phyloP scores from a whole-genome alignment of 345 rosid genomes.

The Zanthoxylum bungeanum region DNA sequence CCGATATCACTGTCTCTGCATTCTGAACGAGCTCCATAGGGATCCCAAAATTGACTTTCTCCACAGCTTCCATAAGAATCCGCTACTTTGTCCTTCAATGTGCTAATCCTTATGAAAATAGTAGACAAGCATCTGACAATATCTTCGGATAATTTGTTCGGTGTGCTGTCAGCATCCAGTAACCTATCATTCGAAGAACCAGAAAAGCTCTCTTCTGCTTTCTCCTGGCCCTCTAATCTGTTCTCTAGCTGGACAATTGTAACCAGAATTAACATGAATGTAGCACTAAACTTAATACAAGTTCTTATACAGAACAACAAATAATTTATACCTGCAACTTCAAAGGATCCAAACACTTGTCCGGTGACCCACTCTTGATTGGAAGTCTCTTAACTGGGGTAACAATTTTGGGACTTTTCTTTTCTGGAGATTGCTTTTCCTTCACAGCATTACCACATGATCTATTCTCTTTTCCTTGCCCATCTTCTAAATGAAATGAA shows the following conservation, averaged over 20 bases:
- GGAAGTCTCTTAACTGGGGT: constrained; percentile 50
- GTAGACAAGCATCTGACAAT: constrained; percentile 52
- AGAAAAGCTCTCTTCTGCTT: constrained; percentile 48
- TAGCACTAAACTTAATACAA: neutral
- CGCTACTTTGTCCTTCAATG: constrained; percentile 43
- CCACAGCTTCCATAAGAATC: constrained; percentile 22
- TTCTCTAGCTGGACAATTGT: constrained; percentile 53
- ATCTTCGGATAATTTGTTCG: constrained; percentile 80
- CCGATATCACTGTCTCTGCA: constrained; percentile 49
- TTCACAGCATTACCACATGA: constrained; percentile 45
- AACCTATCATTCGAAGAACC: constrained; percentile 37
- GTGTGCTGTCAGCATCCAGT: constrained; percentile 36
- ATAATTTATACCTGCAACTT: constrained; percentile 33
- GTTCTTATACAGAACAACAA: neutral
- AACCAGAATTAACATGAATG: constrained; percentile 8
- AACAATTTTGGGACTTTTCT: constrained; percentile 38
- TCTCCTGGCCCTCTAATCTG: constrained; percentile 61
- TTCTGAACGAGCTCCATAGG: constrained; percentile 48
- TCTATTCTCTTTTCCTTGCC: constrained; percentile 64
- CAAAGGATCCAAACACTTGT: constrained; percentile 28
- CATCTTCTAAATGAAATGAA: constrained; percentile 31
- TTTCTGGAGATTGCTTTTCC: constrained; percentile 54
- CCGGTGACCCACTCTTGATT: constrained; percentile 29
- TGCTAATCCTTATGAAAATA: constrained; percentile 66
- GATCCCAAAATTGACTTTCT: constrained; percentile 42